Conservation (phyloP, 306 rosid species). For the Leucaena leucocephala region DNA sequence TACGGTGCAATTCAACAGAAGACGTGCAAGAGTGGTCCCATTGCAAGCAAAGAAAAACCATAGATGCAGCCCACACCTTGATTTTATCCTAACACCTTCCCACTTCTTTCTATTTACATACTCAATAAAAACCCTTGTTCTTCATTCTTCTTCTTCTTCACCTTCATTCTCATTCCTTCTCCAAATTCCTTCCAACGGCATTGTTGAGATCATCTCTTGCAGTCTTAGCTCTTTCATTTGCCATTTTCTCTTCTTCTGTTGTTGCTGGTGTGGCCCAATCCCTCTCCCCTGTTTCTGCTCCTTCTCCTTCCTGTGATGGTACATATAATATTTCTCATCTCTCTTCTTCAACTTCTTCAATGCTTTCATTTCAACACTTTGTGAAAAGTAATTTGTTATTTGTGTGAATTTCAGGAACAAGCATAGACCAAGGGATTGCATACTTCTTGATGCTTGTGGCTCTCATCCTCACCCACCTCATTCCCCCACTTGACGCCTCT, state of each 20-base stretch:
- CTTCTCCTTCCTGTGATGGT: conserved; percentile 78
- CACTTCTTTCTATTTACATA: background rate
- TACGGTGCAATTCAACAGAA: conserved; percentile 16
- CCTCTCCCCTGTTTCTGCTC: conserved; percentile 53
- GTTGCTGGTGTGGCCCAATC: conserved; percentile 45
- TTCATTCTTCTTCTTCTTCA: background rate
- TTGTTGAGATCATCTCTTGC: conserved; percentile 34
- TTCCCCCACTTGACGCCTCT: conserved; percentile 72
- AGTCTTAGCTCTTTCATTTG: conserved; percentile 41
- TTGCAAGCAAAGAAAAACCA: conserved; percentile 12
- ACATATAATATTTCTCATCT: background rate
- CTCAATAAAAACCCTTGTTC: background rate
- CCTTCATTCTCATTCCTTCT: background rate
- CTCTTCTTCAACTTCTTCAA: background rate
- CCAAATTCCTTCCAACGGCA: conserved; percentile 38
- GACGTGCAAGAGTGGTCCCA: conserved; percentile 35
- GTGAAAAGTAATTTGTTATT: background rate
- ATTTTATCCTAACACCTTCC: background rate
- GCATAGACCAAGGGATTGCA: conserved; percentile 87
- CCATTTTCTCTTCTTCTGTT: conserved; percentile 52
- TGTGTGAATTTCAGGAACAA: conserved; percentile 53
- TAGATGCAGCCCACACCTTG: background rate
- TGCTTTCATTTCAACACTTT: background rate
- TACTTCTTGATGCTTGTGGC: conserved; percentile 80
- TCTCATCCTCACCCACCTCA: conserved; percentile 76